Evolutionary conservation across 2,329 filamentous ascomycete species (phyloP).

Genomic region (Colletotrichum brevisporum): DNA sequence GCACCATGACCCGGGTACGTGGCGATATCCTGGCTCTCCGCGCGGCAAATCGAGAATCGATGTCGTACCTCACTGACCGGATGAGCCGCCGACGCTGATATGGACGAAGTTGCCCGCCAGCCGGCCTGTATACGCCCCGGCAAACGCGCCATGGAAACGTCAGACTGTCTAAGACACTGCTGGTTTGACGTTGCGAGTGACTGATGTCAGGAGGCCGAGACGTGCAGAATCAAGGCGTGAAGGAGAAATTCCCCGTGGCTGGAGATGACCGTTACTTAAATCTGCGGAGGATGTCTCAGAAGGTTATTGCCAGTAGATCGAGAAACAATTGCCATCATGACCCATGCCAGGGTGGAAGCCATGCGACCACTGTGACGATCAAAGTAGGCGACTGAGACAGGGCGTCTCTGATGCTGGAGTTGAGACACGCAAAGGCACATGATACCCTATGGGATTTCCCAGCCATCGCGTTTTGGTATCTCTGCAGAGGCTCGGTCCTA

Average conservation of each 20-base stretch:
- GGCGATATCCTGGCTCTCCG: neutral
- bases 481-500: no score
- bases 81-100: neutral
- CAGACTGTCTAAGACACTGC: slow-evolving; percentile 34
- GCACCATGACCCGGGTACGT: neutral
- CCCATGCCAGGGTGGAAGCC: slow-evolving; percentile 21
- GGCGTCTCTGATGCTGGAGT: neutral
- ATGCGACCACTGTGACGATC: neutral
- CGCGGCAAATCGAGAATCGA: slow-evolving; percentile 6
- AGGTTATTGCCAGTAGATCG: neutral
- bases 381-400: slow-evolving; percentile 8
- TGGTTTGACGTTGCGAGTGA: slow-evolving; percentile 16
- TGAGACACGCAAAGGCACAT: slow-evolving; percentile 2
- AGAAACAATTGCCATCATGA: slow-evolving; percentile 25
- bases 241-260: neutral
- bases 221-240: slow-evolving; percentile 2
- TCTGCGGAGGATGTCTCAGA: neutral
- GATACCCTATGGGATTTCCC: neutral
- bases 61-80: neutral
- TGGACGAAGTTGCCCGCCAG: neutral
- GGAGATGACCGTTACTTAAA: neutral
- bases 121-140: neutral
- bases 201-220: slow-evolving; percentile 15
- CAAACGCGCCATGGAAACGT: slow-evolving; percentile 1
- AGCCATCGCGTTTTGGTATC: no score